These are phyloP conservation scores for Trypanosoma melophagium DNA, from an alignment of 208 protist species.

Conservation along the genomic window DNA sequence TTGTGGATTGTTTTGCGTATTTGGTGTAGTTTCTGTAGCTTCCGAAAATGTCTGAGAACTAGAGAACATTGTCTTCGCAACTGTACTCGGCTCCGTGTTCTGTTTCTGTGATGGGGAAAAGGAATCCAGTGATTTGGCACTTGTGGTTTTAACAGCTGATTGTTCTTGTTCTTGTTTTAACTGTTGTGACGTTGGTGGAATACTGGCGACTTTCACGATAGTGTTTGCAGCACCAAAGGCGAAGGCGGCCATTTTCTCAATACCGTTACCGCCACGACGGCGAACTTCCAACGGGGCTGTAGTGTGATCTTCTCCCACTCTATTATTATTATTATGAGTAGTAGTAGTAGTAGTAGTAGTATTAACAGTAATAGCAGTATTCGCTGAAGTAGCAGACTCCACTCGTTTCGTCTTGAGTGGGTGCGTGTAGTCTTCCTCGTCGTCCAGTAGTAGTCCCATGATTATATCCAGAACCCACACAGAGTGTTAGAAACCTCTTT, in stretches of 20 bases:
- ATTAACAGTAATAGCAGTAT: background rate
- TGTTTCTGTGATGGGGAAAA: no score
- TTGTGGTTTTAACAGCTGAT: slow-evolving; percentile 5
- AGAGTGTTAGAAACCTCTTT: no score
- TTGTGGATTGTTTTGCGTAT: background rate
- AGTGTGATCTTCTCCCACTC: background rate
- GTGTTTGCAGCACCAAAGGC: slow-evolving; percentile 34
- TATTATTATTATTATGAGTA: slow-evolving; percentile 1
- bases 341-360: background rate
- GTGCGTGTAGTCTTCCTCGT: slow-evolving; percentile 50
- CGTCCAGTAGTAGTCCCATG: slow-evolving; percentile 52
- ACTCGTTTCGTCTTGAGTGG: slow-evolving; percentile 6
- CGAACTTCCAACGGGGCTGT: slow-evolving; percentile 15
- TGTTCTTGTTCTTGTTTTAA: background rate
- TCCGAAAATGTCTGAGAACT: background rate
- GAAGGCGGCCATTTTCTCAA: slow-evolving; percentile 70
- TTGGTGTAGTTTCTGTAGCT: background rate
- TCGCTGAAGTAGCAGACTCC: background rate
- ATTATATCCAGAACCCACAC: no score
- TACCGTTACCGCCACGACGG: slow-evolving; percentile 55
- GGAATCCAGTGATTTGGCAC: no score
- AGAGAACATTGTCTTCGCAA: slow-evolving; percentile 6
- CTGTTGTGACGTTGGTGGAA: background rate
- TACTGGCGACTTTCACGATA: slow-evolving; percentile 26
- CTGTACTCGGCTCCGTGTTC: slow-evolving; percentile 11